These are phyloP conservation scores for Ganoderma boninense DNA, from an alignment of 1,284 basidiomycete genomes.

Conservation along the genomic window DNA sequence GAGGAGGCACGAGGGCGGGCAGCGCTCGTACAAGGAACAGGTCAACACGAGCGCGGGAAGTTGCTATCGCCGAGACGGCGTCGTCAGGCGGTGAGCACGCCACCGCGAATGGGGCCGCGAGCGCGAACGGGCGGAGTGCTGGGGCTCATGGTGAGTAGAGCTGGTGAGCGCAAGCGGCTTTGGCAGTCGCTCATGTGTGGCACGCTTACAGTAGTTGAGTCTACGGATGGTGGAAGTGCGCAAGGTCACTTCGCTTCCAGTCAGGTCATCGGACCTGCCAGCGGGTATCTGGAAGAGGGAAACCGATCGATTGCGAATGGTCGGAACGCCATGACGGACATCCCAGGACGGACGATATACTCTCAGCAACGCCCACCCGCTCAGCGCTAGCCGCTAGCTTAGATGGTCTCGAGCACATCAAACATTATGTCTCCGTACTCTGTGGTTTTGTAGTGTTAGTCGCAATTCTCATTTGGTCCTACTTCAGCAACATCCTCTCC, in stretches of 20 bases:
- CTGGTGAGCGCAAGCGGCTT: neutral
- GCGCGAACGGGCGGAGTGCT: slow-evolving; percentile 20
- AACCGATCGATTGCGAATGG: slow-evolving; percentile 30
- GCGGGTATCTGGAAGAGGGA: slow-evolving; percentile 36
- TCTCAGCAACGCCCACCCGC: slow-evolving; percentile 32
- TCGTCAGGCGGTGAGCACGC: slow-evolving; percentile 15
- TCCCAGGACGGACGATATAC: slow-evolving; percentile 44
- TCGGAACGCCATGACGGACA: slow-evolving; percentile 34
- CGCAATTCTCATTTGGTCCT: neutral
- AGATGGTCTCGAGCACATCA: neutral
- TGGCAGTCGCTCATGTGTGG: neutral
- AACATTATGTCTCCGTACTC: neutral
- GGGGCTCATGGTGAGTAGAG: slow-evolving; percentile 26
- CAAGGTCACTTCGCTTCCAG: slow-evolving; percentile 23
- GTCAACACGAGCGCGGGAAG: slow-evolving; percentile 29
- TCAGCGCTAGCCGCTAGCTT: slow-evolving; percentile 9
- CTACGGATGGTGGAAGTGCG: slow-evolving; percentile 5
- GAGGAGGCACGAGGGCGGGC: slow-evolving; percentile 28
- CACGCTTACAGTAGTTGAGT: slow-evolving; percentile 3
- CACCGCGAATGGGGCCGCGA: slow-evolving; percentile 16
- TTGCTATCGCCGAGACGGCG: slow-evolving; percentile 26
- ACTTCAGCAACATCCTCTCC: neutral
- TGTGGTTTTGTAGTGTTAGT: neutral
- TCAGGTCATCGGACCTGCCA: slow-evolving; percentile 36
- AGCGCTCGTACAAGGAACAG: slow-evolving; percentile 34